Evolutionary conservation across 164 flowering plant genomes (phyloP), one percentile per base, ranked within the genome.

Genomic region (Protea cynaroides): DNA sequence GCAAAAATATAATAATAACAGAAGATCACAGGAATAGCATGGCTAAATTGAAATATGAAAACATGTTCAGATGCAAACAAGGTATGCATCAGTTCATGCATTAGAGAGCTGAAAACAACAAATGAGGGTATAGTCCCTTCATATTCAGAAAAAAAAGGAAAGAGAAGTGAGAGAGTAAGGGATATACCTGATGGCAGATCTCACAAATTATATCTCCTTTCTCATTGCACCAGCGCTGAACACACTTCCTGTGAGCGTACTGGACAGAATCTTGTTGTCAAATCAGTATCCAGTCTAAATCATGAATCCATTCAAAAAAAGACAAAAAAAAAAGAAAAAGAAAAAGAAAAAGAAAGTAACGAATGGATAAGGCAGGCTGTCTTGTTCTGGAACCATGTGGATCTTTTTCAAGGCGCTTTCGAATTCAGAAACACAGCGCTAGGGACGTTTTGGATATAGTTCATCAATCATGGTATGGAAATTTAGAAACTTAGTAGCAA

Each of bases 191-290:
- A 71, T 76, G 84, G 69, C 88, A 84, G 54, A 86, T 86, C 78
- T 86, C 90, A 67, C 86, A 86, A 38, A 58, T 86, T 61, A 70
- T 71, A 69, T 83, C 85, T 19, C 86, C 86, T 70, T 86, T 86
- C 73, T 86, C 90, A 63, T 86, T 76, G 80, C 86, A 82, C 90
- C 90, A 86, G 23, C 74, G 77, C 66, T 86, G 87, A 50, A 83
- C 84, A 69, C 90, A 85, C 65, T 80, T 80, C 76, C 87, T 82
- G 56, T 85, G 90, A 65, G 87, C 90, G 77, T 54, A 85, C 90
- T 85, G 78, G 53, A 80, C 46, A 63, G 49, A 62, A 55, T n/a
- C 68, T 15, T 19, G 12, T 38, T 54, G 10, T 40, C 10, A 60
- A 38, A 25, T 59, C 44, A 7, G 18, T 52, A 40, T 25, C 18